Percentiles rank a stretch among this genome's conserved stretches.
Evolutionary conservation across 1,284 basidiomycete genomes (phyloP).

Genomic region (Peniophora sp.): DNA sequence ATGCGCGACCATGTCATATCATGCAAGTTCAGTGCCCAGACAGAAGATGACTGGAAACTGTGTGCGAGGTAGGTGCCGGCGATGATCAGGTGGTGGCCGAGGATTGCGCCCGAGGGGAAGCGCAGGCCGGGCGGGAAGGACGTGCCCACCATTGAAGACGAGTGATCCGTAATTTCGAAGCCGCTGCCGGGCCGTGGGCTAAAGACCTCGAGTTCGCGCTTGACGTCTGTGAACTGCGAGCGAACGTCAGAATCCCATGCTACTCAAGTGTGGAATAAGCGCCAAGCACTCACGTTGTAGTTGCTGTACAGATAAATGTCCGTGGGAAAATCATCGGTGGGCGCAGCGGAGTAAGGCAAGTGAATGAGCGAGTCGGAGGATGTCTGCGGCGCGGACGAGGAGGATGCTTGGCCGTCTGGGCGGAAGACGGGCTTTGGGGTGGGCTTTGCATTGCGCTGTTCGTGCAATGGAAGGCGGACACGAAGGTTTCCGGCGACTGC

Average conservation of each 20-base stretch:
- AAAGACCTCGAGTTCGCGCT: slow-evolving; percentile 85
- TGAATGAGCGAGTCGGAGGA: slow-evolving; percentile 58
- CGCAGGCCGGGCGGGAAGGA: slow-evolving; percentile 86
- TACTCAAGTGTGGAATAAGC: background rate
- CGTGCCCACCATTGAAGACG: slow-evolving; percentile 65
- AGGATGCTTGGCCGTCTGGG: slow-evolving; percentile 1
- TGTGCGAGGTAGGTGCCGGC: slow-evolving; percentile 88
- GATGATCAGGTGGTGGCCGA: slow-evolving; percentile 83
- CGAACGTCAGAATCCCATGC: slow-evolving; percentile 6
- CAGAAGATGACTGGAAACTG: slow-evolving; percentile 83
- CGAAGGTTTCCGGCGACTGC: slow-evolving; percentile 65
- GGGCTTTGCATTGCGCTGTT: slow-evolving; percentile 26
- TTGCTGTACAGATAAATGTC: slow-evolving; percentile 82
- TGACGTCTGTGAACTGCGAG: slow-evolving; percentile 84
- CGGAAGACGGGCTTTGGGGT: slow-evolving; percentile 7
- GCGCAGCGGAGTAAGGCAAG: slow-evolving; percentile 64
- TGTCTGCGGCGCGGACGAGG: slow-evolving; percentile 34
- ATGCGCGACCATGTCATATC: slow-evolving; percentile 82
- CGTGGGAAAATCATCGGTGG: slow-evolving; percentile 67
- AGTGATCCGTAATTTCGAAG: slow-evolving; percentile 67
- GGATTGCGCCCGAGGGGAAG: slow-evolving; percentile 86
- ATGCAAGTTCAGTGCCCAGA: slow-evolving; percentile 80
- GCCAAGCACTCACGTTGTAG: slow-evolving; percentile 62
- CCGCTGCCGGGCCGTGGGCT: slow-evolving; percentile 67
- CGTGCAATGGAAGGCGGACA: slow-evolving; percentile 64